A percentile compares a stretch with the other conserved stretches of the same genome.
Evolutionary conservation across 139 green algal genomes (phyloP).

Genomic region (Volvox africanus): DNA sequence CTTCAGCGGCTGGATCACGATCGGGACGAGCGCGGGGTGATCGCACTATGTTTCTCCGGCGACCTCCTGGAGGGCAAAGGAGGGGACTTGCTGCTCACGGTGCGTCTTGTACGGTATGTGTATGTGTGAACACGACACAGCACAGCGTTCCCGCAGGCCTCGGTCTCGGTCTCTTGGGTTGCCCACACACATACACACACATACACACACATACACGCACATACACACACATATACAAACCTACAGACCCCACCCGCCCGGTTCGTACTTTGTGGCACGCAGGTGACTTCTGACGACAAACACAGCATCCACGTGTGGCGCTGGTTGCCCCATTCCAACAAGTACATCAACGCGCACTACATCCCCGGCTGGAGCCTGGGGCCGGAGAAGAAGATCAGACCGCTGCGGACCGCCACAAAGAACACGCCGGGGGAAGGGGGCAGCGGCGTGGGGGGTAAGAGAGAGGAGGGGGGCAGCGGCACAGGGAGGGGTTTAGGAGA

Average conservation of each 20-base stretch:
- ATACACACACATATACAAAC: too few relatives aligned
- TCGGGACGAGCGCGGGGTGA: constrained; percentile 48
- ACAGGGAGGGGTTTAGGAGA: not conserved
- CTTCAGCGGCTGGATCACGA: constrained; percentile 71
- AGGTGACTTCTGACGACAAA: constrained; percentile 66
- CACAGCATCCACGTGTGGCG: constrained; percentile 72
- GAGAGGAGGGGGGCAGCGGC: not conserved
- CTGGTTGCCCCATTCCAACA: constrained; percentile 65
- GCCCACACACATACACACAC: too few relatives aligned
- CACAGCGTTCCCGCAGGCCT: too few relatives aligned
- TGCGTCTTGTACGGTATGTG: not conserved
- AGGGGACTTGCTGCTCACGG: constrained; percentile 55
- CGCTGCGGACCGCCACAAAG: not conserved
- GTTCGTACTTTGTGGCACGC: not conserved
- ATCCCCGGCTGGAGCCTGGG: constrained; percentile 71
- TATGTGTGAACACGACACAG: too few relatives aligned
- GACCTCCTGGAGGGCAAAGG: constrained; percentile 16
- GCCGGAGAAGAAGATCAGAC: constrained; percentile 69
- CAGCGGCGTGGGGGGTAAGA: not conserved
- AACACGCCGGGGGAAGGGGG: not conserved
- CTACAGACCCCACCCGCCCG: not conserved
- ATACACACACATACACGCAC: too few relatives aligned
- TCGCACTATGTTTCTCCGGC: constrained; percentile 34
- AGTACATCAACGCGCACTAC: constrained; percentile 59
- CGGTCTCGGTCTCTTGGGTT: too few relatives aligned